Percentiles rank a stretch among this genome's conserved stretches.
These are phyloP conservation scores for Huntiella savannae DNA, from an alignment of 2,329 filamentous ascomycete species.

Conservation along the genomic window DNA sequence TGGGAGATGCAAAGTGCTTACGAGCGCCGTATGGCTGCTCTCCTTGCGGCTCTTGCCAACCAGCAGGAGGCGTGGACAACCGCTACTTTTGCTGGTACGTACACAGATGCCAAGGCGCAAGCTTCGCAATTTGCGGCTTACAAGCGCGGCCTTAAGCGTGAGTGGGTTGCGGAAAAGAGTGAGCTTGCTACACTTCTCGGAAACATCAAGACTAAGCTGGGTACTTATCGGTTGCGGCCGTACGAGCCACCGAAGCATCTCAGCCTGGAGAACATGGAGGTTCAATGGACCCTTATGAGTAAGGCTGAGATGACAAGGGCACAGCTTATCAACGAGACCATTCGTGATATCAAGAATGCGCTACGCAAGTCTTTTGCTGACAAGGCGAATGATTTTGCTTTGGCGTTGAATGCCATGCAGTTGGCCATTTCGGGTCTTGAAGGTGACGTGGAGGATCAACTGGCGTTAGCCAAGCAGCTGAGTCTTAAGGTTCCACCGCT, in stretches of 20 bases:
- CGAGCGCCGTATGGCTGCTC: slow-evolving; percentile 71
- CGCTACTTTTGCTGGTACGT: slow-evolving; percentile 76
- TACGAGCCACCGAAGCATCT: slow-evolving; percentile 81
- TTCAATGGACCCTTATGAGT: slow-evolving; percentile 62
- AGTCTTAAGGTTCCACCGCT: slow-evolving; percentile 72
- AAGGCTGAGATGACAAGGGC: slow-evolving; percentile 73
- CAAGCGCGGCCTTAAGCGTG: slow-evolving; percentile 75
- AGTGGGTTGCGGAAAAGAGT: slow-evolving; percentile 96
- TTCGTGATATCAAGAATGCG: slow-evolving; percentile 94
- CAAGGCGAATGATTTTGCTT: slow-evolving; percentile 94
- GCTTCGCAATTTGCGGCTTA: slow-evolving; percentile 66
- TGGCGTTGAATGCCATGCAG: slow-evolving; percentile 87
- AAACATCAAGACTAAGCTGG: slow-evolving; percentile 97
- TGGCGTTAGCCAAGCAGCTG: slow-evolving; percentile 68
- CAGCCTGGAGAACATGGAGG: slow-evolving; percentile 62
- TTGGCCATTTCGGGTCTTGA: slow-evolving; percentile 91
- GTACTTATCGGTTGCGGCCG: slow-evolving; percentile 76
- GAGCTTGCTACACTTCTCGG: slow-evolving; percentile 82
- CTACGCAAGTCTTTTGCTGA: slow-evolving; percentile 86
- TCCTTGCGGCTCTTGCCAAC: slow-evolving; percentile 54
- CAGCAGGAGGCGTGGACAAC: slow-evolving; percentile 62
- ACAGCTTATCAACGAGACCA: slow-evolving; percentile 93
- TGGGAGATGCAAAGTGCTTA: slow-evolving; percentile 99
- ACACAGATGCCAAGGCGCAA: slow-evolving; percentile 79
- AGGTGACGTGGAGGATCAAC: slow-evolving; percentile 88